phyloP scores from a whole-genome alignment of 177 flowering plant species.

The Vitis hybrid region DNA sequence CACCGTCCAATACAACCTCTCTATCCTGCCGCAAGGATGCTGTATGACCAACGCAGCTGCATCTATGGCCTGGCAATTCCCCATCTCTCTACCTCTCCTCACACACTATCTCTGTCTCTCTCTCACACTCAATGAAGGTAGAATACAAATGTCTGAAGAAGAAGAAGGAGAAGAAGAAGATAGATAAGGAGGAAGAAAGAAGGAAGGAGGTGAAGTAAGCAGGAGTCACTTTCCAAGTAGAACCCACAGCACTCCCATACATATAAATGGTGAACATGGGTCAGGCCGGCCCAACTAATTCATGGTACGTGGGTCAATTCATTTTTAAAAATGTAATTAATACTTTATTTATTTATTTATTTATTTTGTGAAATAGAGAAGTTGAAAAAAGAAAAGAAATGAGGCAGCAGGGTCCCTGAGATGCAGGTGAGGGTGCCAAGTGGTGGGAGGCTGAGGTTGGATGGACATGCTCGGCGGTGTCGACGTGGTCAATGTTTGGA shows the following conservation, averaged over 20 bases:
- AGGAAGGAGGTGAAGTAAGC: conserved; percentile 20
- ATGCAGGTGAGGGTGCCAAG: conserved; percentile 25
- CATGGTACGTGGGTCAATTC: conserved; percentile 12
- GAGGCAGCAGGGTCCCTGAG: not conserved
- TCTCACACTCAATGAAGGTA: not conserved
- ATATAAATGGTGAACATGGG: not conserved
- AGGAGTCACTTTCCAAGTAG: conserved; percentile 39
- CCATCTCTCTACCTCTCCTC: conserved; percentile 46
- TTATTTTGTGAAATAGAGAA: too few species aligned
- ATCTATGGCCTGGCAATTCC: conserved; percentile 95
- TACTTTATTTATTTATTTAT: too few species aligned
- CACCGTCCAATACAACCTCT: conserved; percentile 69
- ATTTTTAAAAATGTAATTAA: not conserved
- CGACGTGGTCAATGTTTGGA: conserved; percentile 21
- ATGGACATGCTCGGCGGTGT: conserved; percentile 28
- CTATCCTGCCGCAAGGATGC: conserved; percentile 75
- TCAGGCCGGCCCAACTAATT: conserved; percentile 23
- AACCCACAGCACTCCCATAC: conserved; percentile 12
- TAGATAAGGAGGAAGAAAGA: conserved; percentile 7
- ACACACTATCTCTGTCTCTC: conserved; percentile 12
- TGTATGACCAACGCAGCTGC: conserved; percentile 82
- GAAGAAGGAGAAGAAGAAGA: conserved; percentile 6
- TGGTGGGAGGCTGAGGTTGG: conserved; percentile 27
- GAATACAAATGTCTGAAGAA: conserved; percentile 1
- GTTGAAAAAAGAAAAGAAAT: too few species aligned